Base-by-base conservation (phyloP, 163 green algal genomes). In the Smithsoniella earleae region DNA sequence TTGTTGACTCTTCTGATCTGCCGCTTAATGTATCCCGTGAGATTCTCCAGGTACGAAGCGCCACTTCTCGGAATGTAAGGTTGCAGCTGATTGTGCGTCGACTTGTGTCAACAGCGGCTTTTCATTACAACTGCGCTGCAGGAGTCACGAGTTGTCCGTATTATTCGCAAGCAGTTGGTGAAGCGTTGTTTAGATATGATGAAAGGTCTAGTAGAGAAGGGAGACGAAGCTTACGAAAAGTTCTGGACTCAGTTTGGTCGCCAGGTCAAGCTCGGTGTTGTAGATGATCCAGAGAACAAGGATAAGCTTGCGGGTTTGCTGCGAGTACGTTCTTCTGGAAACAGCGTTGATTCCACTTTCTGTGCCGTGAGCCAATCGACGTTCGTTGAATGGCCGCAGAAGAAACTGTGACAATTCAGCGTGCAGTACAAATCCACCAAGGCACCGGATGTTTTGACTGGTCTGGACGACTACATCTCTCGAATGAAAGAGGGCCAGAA, bases 21-120 rank as follows among this genome's bases (percentile, higher is more conserved):
- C 93, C 94, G 2, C 89, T 99, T 55, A 99, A 98, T 78, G 92
- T 99, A 3, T 93, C 83, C 8, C 86, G 94, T 65, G 94, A 99
- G 81, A 98, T 99, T 77, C 80, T 99, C 63, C 92, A 97, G 86
- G 82, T 79, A 46, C 18, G 58, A 20, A 27, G 52, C 44, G 18
- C 20, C 1, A 20, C 44, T 20, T 54, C 18, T 54, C 20, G 44
- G 18, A 18, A 54, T 18, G 18, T 20, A 25, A 20, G 44, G 20
- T 1, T 25, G 20, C 20, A 25, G 44, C 44, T 20, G 44, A 25
- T 18, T 25, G 20, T 18, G 18, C 40, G 10, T 13, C 40, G 40
- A 49, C 40, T 13, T 49, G 10, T 49, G 40, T 49, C 40, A 49
- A 13, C 40, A 13, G 13, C 13, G 40, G 40, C 40, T n/a, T n/a